A percentile compares a stretch with the other conserved stretches of the same genome.
These are phyloP conservation scores for Camillea tinctor DNA, from an alignment of 2,329 filamentous ascomycete genomes.

Conservation along the genomic window DNA sequence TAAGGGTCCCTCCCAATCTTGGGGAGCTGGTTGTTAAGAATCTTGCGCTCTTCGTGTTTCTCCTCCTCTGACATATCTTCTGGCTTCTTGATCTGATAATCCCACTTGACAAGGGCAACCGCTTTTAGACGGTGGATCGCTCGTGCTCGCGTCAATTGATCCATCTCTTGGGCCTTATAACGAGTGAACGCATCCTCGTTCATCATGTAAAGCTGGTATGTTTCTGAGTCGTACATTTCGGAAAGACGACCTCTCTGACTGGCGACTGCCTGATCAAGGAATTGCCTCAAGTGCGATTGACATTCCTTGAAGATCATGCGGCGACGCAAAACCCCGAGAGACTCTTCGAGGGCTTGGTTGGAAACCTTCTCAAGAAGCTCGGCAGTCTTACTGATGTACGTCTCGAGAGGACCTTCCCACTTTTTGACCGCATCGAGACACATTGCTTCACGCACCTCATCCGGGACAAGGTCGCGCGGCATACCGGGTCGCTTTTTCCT, in stretches of 20 bases:
- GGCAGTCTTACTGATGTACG: constrained; percentile 48
- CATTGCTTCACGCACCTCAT: constrained; percentile 59
- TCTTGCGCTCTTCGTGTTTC: constrained; percentile 41
- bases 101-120: constrained; percentile 37
- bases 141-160: constrained; percentile 46
- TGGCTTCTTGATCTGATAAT: constrained; percentile 18
- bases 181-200: constrained; percentile 48
- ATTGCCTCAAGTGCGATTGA: constrained; percentile 41
- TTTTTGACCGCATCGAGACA: constrained; percentile 55
- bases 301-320: constrained; percentile 51
- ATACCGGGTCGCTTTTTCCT: constrained; percentile 56
- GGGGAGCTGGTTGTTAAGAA: constrained; percentile 40
- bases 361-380: constrained; percentile 47
- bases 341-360: constrained; percentile 42
- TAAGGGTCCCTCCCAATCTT: constrained; percentile 60
- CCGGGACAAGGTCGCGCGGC: constrained; percentile 54
- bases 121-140: constrained; percentile 49
- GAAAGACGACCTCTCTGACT: constrained; percentile 39
- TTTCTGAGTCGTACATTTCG: constrained; percentile 53
- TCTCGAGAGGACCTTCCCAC: constrained; percentile 55
- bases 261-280: constrained; percentile 40
- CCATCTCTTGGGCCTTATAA: constrained; percentile 46
- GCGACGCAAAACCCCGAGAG: constrained; percentile 48
- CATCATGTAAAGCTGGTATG: constrained; percentile 56
- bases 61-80: constrained; percentile 50